Evolutionary conservation across 768 basidiomycete species (phyloP).

Genomic region (Mycena epipterygia): DNA sequence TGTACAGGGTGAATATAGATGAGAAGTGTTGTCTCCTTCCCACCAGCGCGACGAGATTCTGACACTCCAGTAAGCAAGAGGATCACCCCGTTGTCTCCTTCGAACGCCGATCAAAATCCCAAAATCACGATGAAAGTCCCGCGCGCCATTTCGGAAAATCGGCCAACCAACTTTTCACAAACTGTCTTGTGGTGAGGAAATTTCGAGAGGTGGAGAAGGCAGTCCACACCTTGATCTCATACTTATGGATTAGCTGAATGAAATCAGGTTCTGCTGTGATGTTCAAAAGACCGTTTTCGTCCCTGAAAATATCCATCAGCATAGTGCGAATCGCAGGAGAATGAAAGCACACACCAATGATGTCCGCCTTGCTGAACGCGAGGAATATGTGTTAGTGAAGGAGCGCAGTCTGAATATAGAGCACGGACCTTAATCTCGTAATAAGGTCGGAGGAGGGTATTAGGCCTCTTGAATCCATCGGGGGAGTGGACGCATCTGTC

Average conservation of each 20-base stretch:
- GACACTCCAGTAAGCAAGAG: constrained; percentile 1
- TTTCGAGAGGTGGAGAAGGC: neutral
- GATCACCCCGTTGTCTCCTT: neutral
- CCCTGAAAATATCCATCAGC: constrained; percentile 15
- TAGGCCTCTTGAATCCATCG: constrained; percentile 7
- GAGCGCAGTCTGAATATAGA: neutral
- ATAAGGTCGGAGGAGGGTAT: constrained; percentile 32
- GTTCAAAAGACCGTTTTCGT: constrained; percentile 29
- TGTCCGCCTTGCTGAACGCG: constrained; percentile 28
- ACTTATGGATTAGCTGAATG: constrained; percentile 26
- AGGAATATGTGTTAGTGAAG: neutral
- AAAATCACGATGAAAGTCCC: constrained; percentile 16
- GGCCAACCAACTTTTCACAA: constrained; percentile 29
- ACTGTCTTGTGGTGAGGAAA: constrained; percentile 7
- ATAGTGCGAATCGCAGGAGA: neutral
- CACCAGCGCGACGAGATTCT: neutral
- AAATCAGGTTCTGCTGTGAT: constrained; percentile 25
- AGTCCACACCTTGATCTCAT: constrained; percentile 21
- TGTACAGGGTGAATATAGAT: too few species aligned
- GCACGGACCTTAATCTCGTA: constrained; percentile 19
- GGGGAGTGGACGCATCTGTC: constrained; percentile 30
- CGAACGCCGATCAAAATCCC: constrained; percentile 10
- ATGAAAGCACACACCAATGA: constrained; percentile 17
- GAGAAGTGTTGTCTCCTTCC: neutral
- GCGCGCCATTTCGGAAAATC: constrained; percentile 28